A percentile compares a stretch with the other conserved stretches of the same genome.
Conservation (phyloP, 352 stramenopile genomes). For the Pythium myriotylum region DNA sequence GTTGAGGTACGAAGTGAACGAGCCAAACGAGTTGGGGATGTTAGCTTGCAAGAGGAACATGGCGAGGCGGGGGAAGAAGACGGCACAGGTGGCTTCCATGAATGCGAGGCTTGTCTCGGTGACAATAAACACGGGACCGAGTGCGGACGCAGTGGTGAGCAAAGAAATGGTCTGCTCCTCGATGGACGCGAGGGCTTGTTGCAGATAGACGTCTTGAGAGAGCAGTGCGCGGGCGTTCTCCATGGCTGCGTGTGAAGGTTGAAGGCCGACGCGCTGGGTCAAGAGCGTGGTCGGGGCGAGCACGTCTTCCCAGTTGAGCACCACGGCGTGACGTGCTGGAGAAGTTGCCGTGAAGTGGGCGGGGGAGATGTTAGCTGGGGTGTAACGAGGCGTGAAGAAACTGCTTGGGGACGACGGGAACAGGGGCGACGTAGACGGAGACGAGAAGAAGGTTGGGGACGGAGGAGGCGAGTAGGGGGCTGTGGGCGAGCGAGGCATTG, state of each 20-base stretch:
- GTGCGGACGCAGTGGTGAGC: conserved; percentile 32
- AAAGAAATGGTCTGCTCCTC: conserved; percentile 55
- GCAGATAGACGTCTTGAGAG: conserved; percentile 47
- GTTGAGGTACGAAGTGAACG: conserved; percentile 11
- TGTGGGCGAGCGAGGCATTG: not conserved
- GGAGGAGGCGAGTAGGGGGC: conserved; percentile 8
- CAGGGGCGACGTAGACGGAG: not conserved
- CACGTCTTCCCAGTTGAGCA: conserved; percentile 67
- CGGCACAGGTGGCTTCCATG: conserved; percentile 44
- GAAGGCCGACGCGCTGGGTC: conserved; percentile 41
- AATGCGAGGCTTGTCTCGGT: conserved; percentile 47
- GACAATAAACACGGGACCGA: conserved; percentile 53
- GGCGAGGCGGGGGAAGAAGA: conserved; percentile 52
- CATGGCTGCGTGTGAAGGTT: conserved; percentile 34
- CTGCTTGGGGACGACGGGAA: conserved; percentile 3
- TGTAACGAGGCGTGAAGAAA: not conserved
- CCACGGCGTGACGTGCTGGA: conserved; percentile 30
- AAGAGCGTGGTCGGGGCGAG: conserved; percentile 50
- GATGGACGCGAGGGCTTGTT: conserved; percentile 51
- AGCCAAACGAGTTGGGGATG: conserved; percentile 20
- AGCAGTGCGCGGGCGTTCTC: conserved; percentile 35
- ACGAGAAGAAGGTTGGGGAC: conserved; percentile 6
- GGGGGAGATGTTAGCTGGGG: not conserved
- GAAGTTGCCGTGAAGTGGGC: conserved; percentile 8
- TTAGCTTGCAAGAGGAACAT: conserved; percentile 40